Percentiles rank a stretch among this genome's conserved stretches.
Evolutionary conservation across 331 rosid species (phyloP).

Genomic region (Quercus tomentella): DNA sequence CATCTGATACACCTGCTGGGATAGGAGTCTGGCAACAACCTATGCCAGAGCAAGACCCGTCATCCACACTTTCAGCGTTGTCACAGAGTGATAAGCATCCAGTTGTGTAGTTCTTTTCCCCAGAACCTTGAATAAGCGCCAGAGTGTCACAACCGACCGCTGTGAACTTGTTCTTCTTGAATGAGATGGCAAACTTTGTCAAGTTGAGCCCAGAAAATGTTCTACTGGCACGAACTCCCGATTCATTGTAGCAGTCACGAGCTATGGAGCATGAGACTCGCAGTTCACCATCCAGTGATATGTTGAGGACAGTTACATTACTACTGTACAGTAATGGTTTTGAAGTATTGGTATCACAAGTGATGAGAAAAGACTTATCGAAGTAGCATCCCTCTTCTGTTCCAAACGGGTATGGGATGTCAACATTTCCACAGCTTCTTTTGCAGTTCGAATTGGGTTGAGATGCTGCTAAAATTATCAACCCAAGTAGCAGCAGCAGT

Average conservation of each 20-base stretch:
- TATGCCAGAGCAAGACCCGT: not conserved
- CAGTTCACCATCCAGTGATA: no score
- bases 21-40: not conserved
- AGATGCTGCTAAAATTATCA: not conserved
- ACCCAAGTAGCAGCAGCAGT: not conserved
- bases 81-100: not conserved
- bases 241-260: not conserved
- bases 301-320: not conserved
- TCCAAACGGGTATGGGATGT: not conserved
- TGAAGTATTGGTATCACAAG: not conserved
- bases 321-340: not conserved
- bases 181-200: no score
- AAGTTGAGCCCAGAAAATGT: no score
- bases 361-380: not conserved
- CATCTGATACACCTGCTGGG: not conserved
- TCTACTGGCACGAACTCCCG: no score
- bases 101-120: not conserved
- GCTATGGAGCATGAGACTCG: not conserved
- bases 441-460: not conserved
- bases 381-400: not conserved
- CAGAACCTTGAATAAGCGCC: not conserved
- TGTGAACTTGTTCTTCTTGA: not conserved
- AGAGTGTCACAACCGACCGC: not conserved
- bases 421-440: not conserved
- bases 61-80: not conserved